A percentile compares a stretch with the other conserved stretches of the same genome.
phyloP scores from a whole-genome alignment of 163 green algal species.

The Chlamydomonas reinhardtii region DNA sequence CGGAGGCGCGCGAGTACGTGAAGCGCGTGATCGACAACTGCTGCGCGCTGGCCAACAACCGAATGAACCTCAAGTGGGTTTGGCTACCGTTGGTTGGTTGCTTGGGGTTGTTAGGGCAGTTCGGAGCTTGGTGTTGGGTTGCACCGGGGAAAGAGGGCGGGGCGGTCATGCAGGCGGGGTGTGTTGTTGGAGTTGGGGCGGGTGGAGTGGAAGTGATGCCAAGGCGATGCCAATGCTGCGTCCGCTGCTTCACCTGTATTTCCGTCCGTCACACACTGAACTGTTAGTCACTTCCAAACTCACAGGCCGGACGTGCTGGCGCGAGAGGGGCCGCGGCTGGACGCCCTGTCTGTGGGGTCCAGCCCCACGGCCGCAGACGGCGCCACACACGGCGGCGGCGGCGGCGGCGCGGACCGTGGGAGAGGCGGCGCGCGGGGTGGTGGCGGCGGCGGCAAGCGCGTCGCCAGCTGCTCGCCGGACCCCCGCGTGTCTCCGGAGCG shows the following conservation, averaged over 20 bases:
- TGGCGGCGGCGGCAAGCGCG: background rate
- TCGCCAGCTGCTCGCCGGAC: conserved; percentile 31
- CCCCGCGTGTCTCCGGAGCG: conserved; percentile 10
- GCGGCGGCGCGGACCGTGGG: too few species aligned
- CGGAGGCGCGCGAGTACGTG: conserved; percentile 40
- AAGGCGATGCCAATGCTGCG: too few species aligned
- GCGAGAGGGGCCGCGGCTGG: background rate
- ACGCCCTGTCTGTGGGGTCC: background rate
- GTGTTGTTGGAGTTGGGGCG: background rate
- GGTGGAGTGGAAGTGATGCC: too few species aligned
- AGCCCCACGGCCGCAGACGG: background rate
- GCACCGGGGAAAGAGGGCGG: too few species aligned
- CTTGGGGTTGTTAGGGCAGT: too few species aligned
- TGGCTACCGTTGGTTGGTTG: background rate
- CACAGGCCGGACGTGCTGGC: conserved; percentile 20
- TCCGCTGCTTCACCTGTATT: too few species aligned
- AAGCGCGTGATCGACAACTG: conserved; percentile 38
- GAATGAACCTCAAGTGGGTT: conserved; percentile 34
- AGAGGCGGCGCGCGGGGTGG: background rate
- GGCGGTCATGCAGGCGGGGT: background rate
- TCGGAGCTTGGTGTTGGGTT: too few species aligned
- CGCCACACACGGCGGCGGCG: too few species aligned
- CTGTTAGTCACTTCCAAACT: too few species aligned
- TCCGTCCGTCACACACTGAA: too few species aligned
- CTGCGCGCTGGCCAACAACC: conserved; percentile 25